Base-by-base conservation (phyloP, 2,329 filamentous ascomycete genomes). In the Fusarium albidum region DNA sequence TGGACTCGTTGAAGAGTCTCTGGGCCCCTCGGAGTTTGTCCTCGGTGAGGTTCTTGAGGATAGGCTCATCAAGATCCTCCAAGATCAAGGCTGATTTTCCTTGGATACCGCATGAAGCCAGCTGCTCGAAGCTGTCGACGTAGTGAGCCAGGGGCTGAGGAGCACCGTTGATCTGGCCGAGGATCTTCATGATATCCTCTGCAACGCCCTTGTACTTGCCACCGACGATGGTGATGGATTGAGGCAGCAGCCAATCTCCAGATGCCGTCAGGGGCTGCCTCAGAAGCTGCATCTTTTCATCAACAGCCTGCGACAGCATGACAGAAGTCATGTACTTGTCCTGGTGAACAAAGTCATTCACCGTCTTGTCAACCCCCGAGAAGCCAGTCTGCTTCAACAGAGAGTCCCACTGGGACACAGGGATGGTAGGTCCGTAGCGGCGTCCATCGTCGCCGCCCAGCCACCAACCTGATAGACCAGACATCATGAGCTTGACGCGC, bases 391-490 rank as follows among this genome's bases (percentile, higher is more conserved):
- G 45, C 5, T 43, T 27, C 14, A 55, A 14, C 12, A 55, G 15
- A 7, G 32, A 12, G 12, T 55, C 42, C 52, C 52, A 55, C 18
- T 55, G 40, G 12, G 40, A 28, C 12, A 49, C 42, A n/a, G 52
- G 47, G 6, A 55, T 39, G 5, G 34, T 37, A 7, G 52, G 52
- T 5, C 45, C 41, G 6, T 47, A 33, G 3, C 33, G 35, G 9
- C 52, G 41, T 13, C 48, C 48, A 39, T 55, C 46, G 26, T 55
- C 52, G 3, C 40, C 26, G 33, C 52, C 52, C 9, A 55, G 42
- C 52, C 52, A 55, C 48, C 48, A 52, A 32, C 52, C 52, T 10
- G 52, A 47, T 28, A 55, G 48, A 34, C 48, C 52, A 31, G 40
- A 40, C 32, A 51, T 38, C 10, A 37, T 26, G 9, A 51, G 14